A percentile compares a stretch with the other conserved stretches of the same genome.
Evolutionary conservation across 2,329 filamentous ascomycete species (phyloP).

Genomic region (Ceratocystis huliohia): DNA sequence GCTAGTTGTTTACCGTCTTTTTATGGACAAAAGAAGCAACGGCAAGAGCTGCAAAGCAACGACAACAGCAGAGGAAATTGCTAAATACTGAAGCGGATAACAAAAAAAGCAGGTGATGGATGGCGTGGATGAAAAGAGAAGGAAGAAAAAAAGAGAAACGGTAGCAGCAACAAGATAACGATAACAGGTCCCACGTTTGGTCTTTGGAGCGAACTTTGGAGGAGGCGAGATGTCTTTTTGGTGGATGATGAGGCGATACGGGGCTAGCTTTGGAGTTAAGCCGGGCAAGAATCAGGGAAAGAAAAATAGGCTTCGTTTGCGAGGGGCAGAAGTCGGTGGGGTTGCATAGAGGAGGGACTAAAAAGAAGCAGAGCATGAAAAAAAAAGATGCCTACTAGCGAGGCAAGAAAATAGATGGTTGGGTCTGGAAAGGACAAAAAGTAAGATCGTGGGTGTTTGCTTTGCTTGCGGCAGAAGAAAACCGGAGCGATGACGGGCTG

Average conservation of each 20-base stretch:
- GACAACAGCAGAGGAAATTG: neutral
- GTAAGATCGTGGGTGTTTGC: no score
- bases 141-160: neutral
- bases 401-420: no score
- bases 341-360: neutral
- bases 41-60: neutral
- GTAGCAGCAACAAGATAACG: neutral
- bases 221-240: neutral
- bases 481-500: neutral
- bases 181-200: neutral
- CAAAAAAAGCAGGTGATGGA: neutral
- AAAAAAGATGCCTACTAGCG: no score
- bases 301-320: neutral
- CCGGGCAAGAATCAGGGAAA: neutral
- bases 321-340: neutral
- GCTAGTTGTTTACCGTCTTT: neutral
- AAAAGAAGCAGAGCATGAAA: no score
- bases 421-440: neutral
- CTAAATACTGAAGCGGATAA: neutral
- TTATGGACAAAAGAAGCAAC: neutral
- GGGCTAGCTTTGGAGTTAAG: neutral
- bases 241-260: constrained; percentile 1
- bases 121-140: neutral
- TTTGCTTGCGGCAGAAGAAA: neutral
- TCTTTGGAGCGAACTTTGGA: neutral